Conservation (phyloP, 1,284 basidiomycete species). For the Moesziomyces antarcticus region DNA sequence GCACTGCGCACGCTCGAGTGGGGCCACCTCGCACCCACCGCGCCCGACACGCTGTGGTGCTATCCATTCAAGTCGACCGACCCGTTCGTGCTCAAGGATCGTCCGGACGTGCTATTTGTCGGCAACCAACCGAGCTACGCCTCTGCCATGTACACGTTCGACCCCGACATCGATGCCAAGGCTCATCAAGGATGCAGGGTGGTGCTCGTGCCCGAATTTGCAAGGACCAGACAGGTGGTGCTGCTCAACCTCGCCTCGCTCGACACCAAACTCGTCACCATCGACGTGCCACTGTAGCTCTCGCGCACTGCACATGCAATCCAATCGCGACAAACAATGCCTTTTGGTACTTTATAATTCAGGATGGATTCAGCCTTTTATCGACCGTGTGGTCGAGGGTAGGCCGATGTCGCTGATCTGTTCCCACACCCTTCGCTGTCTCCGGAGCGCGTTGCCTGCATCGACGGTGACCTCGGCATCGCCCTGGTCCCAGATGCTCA, state of each 20-base stretch:
- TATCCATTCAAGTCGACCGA: conserved; percentile 90
- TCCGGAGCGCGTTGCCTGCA: conserved; percentile 31
- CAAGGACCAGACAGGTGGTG: conserved; percentile 75
- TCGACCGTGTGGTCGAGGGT: conserved; percentile 2
- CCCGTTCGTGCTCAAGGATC: conserved; percentile 85
- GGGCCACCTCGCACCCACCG: conserved; percentile 96
- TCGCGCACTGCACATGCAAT: not conserved
- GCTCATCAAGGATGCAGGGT: conserved; percentile 74
- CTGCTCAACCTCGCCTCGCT: conserved; percentile 75
- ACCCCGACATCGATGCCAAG: conserved; percentile 38
- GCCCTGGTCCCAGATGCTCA: conserved; percentile 36
- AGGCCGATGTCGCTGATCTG: conserved; percentile 20
- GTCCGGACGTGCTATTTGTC: conserved; percentile 90
- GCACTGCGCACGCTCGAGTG: conserved; percentile 85
- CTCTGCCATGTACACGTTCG: conserved; percentile 70
- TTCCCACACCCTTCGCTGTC: conserved; percentile 37
- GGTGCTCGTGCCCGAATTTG: conserved; percentile 85
- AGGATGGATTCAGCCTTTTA: not conserved
- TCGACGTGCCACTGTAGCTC: conserved; percentile 14
- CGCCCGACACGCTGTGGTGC: conserved; percentile 97
- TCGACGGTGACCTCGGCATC: conserved; percentile 25
- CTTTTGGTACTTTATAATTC: not conserved
- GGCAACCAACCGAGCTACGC: conserved; percentile 80
- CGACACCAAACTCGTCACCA: conserved; percentile 69
- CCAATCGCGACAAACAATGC: too few relatives aligned